phyloP scores from a whole-genome alignment of 192 early-diverging fungal species.

The Chytriomyces sp. region DNA sequence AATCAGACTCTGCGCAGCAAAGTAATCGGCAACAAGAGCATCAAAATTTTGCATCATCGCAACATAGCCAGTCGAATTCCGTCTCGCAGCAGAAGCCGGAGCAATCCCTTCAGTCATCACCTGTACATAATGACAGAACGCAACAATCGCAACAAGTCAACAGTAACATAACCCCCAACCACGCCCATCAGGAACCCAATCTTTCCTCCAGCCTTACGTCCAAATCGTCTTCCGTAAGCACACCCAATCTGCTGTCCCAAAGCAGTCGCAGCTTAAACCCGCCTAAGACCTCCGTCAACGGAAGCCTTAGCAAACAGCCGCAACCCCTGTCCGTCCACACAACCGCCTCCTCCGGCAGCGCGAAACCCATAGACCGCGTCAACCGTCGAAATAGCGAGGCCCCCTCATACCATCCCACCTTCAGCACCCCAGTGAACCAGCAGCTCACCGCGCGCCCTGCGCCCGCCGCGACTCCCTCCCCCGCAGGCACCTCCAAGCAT shows the following conservation, averaged over 20 bases:
- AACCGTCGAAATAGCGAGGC: not conserved
- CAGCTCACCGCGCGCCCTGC: not conserved
- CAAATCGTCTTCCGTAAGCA: conserved; percentile 1
- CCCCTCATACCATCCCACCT: not conserved
- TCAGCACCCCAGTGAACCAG: not conserved
- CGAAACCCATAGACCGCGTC: not conserved
- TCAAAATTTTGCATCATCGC: too few relatives aligned
- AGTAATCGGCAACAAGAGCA: not conserved
- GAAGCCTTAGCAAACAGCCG: not conserved
- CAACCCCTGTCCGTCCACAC: not conserved
- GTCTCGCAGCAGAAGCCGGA: not conserved
- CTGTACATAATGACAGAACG: not conserved
- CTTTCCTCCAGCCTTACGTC: not conserved
- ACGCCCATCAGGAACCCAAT: not conserved
- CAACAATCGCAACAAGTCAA: not conserved
- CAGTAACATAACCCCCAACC: not conserved
- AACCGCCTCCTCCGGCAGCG: not conserved
- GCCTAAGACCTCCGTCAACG: not conserved
- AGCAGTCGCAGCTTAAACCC: too few relatives aligned
- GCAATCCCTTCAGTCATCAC: not conserved
- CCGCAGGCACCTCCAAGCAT: not conserved
- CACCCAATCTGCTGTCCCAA: too few relatives aligned
- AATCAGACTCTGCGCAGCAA: too few relatives aligned
- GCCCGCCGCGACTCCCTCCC: not conserved
- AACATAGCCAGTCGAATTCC: not conserved